A percentile compares a stretch with the other conserved stretches of the same genome.
phyloP scores from a whole-genome alignment of 2,329 filamentous ascomycete genomes.

The Trichoderma atrobrunneum region DNA sequence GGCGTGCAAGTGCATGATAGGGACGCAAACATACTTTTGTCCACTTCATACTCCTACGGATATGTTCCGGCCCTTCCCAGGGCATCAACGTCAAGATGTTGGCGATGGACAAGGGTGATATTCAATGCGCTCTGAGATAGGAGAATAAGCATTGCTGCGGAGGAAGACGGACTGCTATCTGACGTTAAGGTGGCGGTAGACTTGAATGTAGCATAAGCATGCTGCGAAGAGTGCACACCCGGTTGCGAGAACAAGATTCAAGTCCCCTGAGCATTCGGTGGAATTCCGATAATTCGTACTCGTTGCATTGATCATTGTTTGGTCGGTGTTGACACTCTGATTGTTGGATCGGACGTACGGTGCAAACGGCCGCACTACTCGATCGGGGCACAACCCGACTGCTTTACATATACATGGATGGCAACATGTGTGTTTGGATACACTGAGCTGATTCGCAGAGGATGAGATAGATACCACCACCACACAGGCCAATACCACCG shows the following conservation, averaged over 20 bases:
- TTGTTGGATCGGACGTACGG: neutral
- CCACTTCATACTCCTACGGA: neutral
- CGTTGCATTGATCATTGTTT: neutral
- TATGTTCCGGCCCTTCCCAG: neutral
- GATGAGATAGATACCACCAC: neutral
- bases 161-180: neutral
- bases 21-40: neutral
- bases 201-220: neutral
- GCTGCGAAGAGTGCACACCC: neutral
- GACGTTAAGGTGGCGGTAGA: neutral
- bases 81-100: neutral
- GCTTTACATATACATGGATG: neutral
- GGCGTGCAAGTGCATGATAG: neutral
- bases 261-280: neutral
- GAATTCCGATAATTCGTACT: neutral
- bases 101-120: neutral
- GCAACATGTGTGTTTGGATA: neutral
- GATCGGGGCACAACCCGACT: neutral
- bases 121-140: neutral
- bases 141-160: neutral
- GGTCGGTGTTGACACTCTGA: neutral
- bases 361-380: constrained; percentile 1
- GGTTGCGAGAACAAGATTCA: neutral
- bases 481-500: neutral
- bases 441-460: neutral